Evolutionary conservation across 805 yeast species (phyloP).

Genomic region (Barnettozyma salicaria): DNA sequence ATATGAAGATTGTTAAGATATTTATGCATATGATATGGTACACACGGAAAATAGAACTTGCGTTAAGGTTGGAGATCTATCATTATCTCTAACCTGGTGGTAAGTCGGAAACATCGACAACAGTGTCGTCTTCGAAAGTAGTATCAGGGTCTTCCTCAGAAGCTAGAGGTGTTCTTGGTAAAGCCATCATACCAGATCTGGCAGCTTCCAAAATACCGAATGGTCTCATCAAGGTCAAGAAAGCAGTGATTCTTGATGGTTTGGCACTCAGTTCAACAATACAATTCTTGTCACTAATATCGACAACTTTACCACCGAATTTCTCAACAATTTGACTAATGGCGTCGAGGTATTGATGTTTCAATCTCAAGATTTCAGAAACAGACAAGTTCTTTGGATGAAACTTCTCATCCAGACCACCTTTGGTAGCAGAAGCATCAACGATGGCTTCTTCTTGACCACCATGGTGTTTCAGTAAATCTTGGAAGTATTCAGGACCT

Average conservation of each 20-base stretch:
- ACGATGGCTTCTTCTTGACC: constrained; percentile 25
- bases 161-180: constrained; percentile 78
- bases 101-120: constrained; percentile 80
- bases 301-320: constrained; percentile 91
- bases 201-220: constrained; percentile 96
- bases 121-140: constrained; percentile 43
- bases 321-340: constrained; percentile 73
- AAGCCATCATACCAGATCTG: constrained; percentile 97
- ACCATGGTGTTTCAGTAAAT: constrained; percentile 77
- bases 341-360: constrained; percentile 82
- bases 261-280: constrained; percentile 92
- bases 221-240: constrained; percentile 85
- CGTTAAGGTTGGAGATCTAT: no score
- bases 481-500: constrained; percentile 98
- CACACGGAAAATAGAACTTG: no score
- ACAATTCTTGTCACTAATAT: constrained; percentile 88
- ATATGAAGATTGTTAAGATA: no score
- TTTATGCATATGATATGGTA: no score
- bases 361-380: constrained; percentile 89
- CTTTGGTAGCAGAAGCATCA: constrained; percentile 20
- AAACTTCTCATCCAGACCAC: constrained; percentile 34
- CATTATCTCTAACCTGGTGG: constrained; percentile 99
- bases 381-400: constrained; percentile 90
- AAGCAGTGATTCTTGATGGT: constrained; percentile 82
- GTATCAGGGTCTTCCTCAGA: constrained; percentile 36